Evolutionary conservation across 1,284 basidiomycete species (phyloP).

Genomic region (Cutaneotrichosporon sp.): DNA sequence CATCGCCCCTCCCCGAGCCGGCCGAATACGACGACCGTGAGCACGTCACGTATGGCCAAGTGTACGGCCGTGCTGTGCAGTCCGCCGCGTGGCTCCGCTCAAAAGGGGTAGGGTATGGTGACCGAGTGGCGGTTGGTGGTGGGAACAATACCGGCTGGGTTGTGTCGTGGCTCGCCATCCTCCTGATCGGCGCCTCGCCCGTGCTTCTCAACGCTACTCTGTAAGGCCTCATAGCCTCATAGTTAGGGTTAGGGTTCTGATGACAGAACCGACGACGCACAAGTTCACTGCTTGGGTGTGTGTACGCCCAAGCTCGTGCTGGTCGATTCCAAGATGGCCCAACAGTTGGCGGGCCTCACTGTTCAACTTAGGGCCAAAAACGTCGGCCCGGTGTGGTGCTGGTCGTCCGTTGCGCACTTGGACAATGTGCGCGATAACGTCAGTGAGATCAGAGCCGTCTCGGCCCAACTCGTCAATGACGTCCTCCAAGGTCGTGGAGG

Average conservation of each 20-base stretch:
- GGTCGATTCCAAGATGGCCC: conserved; percentile 35
- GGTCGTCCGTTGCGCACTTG: conserved; percentile 10
- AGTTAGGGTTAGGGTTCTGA: not conserved
- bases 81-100: conserved; percentile 36
- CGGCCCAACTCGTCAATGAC: conserved; percentile 1
- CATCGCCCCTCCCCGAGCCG: conserved; percentile 12
- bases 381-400: conserved; percentile 13
- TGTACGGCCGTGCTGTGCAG: conserved; percentile 26
- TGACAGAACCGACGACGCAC: conserved; percentile 20
- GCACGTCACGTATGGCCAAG: conserved; percentile 21
- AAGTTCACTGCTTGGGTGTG: conserved; percentile 36
- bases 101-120: conserved; percentile 33
- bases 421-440: not conserved
- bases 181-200: conserved; percentile 42
- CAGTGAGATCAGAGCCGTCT: conserved; percentile 1
- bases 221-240: conserved; percentile 30
- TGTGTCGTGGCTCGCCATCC: conserved; percentile 33
- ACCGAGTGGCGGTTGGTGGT: conserved; percentile 40
- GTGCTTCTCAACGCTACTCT: conserved; percentile 46
- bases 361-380: conserved; percentile 3
- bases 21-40: conserved; percentile 10
- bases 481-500: conserved; percentile 18
- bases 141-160: conserved; percentile 26
- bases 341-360: conserved; percentile 24
- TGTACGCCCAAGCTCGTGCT: conserved; percentile 35